phyloP scores from a whole-genome alignment of 1,284 basidiomycete species.

The Leccinum insolens region DNA sequence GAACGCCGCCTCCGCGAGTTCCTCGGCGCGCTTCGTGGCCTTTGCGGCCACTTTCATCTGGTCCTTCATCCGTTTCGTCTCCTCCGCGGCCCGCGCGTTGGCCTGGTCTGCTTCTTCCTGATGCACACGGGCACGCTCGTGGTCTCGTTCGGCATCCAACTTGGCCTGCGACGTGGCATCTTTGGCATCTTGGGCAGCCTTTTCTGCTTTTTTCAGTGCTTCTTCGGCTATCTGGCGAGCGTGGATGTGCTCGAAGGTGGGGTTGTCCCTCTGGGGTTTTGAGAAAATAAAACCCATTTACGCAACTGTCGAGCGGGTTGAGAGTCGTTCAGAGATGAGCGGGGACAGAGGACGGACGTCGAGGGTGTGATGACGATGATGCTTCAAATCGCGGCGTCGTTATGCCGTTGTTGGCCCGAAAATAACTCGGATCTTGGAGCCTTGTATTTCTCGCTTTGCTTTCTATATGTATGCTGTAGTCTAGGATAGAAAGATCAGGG shows the following conservation, averaged over 20 bases:
- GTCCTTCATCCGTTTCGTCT: background rate
- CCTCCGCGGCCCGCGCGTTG: constrained; percentile 2
- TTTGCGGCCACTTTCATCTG: background rate
- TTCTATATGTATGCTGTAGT: no score
- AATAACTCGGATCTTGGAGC: no score
- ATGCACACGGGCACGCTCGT: constrained; percentile 2
- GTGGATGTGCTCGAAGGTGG: constrained; percentile 18
- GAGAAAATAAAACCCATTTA: constrained; percentile 17
- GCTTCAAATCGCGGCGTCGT: no score
- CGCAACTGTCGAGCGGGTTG: background rate
- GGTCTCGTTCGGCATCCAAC: constrained; percentile 3
- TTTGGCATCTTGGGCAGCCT: constrained; percentile 8
- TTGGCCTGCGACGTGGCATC: background rate
- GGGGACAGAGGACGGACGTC: background rate
- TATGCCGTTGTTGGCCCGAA: no score
- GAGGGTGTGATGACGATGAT: background rate
- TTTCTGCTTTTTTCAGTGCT: constrained; percentile 12
- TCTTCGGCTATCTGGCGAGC: constrained; percentile 20
- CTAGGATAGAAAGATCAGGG: no score
- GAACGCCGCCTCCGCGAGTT: background rate
- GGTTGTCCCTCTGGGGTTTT: constrained; percentile 18
- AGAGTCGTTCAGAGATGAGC: background rate
- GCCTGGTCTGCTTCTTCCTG: constrained; percentile 22
- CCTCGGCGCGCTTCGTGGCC: background rate
- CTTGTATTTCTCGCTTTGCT: no score